These are phyloP conservation scores for Mikania micrantha DNA, from an alignment of 129 eudicot species.

Conservation along the genomic window DNA sequence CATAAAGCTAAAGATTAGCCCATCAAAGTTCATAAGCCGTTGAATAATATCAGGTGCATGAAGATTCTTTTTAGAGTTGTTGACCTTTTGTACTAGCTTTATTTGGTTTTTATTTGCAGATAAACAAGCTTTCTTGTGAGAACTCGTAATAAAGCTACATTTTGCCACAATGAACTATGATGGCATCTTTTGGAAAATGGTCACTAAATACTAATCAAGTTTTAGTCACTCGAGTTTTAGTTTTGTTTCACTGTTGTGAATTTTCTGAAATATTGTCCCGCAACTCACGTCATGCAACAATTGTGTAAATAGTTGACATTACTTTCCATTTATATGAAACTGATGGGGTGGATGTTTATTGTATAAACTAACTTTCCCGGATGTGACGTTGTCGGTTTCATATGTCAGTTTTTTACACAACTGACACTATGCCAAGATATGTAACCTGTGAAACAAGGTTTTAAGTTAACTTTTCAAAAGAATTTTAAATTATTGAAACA, in stretches of 20 bases:
- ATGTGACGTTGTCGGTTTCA: not conserved
- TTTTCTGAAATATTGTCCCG: not conserved
- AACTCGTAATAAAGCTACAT: not conserved
- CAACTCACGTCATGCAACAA: not conserved
- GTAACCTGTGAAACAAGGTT: not conserved
- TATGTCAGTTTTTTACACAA: not conserved
- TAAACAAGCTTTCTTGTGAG: not conserved
- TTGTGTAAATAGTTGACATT: not conserved
- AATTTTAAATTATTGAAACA: too few species aligned
- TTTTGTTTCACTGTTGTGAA: not conserved
- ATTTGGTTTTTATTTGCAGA: not conserved
- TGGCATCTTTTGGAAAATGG: not conserved
- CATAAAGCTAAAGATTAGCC: not conserved
- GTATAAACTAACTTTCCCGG: not conserved
- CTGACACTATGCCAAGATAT: not conserved
- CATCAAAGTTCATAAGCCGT: not conserved
- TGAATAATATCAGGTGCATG: not conserved
- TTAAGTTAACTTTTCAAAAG: not conserved
- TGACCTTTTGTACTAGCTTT: not conserved
- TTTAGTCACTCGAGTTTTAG: not conserved
- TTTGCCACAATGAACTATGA: not conserved
- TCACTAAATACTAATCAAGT: not conserved
- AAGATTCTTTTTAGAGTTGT: not conserved
- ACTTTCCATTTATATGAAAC: not conserved
- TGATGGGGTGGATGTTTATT: not conserved